Evolutionary conservation across 345 rosid genomes (phyloP), one percentile per base, ranked within the genome.

Genomic region (Heritiera fomes): DNA sequence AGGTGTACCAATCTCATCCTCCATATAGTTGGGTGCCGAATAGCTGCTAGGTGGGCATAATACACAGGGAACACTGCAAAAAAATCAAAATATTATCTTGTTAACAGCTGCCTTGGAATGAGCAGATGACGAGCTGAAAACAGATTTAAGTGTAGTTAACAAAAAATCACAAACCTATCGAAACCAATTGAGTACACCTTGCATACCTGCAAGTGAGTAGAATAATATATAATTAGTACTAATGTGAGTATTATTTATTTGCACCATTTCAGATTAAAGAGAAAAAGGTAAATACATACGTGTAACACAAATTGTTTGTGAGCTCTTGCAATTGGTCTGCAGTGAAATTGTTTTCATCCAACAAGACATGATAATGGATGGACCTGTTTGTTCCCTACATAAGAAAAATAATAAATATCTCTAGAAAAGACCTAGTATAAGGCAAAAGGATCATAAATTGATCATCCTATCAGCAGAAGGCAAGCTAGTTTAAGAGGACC

Each of bases 341-440:
- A 18, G 66, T 53, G 79, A 93, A 91, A 0, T 3, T 0, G 70
- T 95, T 93, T 75, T 93, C 97, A 70, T 95, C 98, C 23, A 10
- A 81, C 23, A 95, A 70, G 7, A 93, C 98, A 70, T 93, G 98
- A 68, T 95, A 95, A 59, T 93, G 98, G 0, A 93, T 77, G 0
- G 98, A 94, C 56, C 88, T 80, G 34, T 94, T 93, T 1, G 97
- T 95, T 62, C 98, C 98, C 98, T 93, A 72, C 75, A 80, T 0
- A 41, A 7, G 50, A 14, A 43, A 15, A 28, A 13, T 8, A 53
- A 23, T 5, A 6, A 38, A 62, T 11, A 30, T 5, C 2, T 32
- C 1, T 20, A 8, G 72, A 32, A 52, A 82, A 12, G 8, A 23
- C 8, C 8, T 49, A 5, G 7, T 8, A 9, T 56, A 2, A 8